Conservation (phyloP, 208 protist species). For the Naegleria fowleri region DNA sequence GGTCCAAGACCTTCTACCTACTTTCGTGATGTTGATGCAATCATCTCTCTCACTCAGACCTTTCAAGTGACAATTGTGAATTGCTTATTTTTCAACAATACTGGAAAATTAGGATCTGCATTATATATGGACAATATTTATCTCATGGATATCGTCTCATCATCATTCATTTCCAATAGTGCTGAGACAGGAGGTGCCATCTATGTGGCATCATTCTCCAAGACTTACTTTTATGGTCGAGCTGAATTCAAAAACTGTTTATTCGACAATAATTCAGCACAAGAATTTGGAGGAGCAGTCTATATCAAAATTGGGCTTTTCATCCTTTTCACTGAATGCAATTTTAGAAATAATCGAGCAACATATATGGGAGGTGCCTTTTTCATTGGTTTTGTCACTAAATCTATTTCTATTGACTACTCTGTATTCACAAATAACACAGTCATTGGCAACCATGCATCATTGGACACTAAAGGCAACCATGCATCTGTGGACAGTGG, state of each 20-base stretch:
- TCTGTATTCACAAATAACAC: not conserved
- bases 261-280: not conserved
- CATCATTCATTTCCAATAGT: not conserved
- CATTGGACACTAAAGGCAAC: too few relatives aligned
- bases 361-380: not conserved
- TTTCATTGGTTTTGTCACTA: not conserved
- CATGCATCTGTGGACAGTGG: not conserved
- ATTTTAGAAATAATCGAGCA: not conserved
- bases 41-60: not conserved
- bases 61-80: not conserved
- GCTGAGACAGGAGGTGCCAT: not conserved
- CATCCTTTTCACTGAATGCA: not conserved
- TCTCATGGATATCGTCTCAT: not conserved
- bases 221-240: not conserved
- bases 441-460: not conserved
- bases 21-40: not conserved
- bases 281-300: not conserved
- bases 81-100: not conserved
- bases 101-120: not conserved
- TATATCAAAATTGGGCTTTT: not conserved
- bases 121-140: not conserved
- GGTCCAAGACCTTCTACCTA: not conserved
- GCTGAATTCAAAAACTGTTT: not conserved
- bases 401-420: not conserved
- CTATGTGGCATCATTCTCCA: not conserved